Evolutionary conservation across 1,284 basidiomycete genomes (phyloP).

Genomic region (Baeospora myosura): DNA sequence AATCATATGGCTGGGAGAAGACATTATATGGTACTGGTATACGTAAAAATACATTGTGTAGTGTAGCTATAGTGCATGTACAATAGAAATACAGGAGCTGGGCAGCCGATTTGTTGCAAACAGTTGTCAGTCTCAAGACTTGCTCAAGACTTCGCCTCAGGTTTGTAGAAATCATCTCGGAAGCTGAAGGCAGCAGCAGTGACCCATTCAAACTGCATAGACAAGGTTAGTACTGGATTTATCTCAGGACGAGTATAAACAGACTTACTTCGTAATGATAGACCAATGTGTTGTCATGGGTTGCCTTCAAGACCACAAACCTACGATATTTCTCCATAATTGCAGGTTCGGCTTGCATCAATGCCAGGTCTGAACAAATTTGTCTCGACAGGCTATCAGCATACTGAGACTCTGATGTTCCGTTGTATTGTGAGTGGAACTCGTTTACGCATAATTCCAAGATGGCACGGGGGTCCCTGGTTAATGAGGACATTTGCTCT

Average conservation of each 20-base stretch:
- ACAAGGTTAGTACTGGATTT: too few relatives aligned
- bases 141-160: too few relatives aligned
- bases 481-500: conserved; percentile 10
- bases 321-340: conserved; percentile 54
- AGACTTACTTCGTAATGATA: conserved; percentile 1
- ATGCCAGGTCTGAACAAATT: conserved; percentile 36
- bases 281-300: conserved; percentile 13
- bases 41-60: too few relatives aligned
- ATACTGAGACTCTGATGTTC: conserved; percentile 18
- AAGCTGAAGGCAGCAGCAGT: not conserved
- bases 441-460: conserved; percentile 32
- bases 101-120: too few relatives aligned
- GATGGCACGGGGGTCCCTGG: conserved; percentile 25
- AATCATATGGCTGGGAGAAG: too few relatives aligned
- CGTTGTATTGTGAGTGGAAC: conserved; percentile 30
- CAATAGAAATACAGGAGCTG: too few relatives aligned
- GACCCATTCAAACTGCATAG: conserved; percentile 1
- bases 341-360: conserved; percentile 47
- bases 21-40: too few relatives aligned
- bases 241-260: not conserved
- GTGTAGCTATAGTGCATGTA: too few relatives aligned
- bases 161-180: not conserved
- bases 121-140: too few relatives aligned
- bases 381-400: conserved; percentile 27
- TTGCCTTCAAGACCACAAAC: conserved; percentile 47